A percentile compares a stretch with the other conserved stretches of the same genome.
phyloP scores from a whole-genome alignment of 2,329 filamentous ascomycete genomes.

The Hypomyces rosellus region DNA sequence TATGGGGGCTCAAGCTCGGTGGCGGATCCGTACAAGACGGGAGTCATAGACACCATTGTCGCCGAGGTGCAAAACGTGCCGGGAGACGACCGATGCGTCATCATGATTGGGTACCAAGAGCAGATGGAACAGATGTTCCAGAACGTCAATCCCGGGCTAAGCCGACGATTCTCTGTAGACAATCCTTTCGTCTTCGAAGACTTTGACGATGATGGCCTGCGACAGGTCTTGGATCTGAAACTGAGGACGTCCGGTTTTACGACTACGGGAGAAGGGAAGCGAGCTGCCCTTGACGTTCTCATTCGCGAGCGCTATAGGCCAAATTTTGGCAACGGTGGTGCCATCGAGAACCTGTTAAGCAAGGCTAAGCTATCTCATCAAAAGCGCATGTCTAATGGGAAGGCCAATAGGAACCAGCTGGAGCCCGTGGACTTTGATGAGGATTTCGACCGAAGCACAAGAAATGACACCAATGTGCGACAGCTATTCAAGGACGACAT shows the following conservation, averaged over 20 bases:
- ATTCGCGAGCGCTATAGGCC: conserved; percentile 54
- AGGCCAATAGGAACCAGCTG: conserved; percentile 51
- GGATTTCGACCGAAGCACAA: conserved; percentile 45
- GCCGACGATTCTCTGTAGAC: conserved; percentile 57
- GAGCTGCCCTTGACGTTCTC: conserved; percentile 54
- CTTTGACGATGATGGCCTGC: conserved; percentile 53
- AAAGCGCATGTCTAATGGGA: conserved; percentile 17
- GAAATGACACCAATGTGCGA: conserved; percentile 35
- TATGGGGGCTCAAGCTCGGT: conserved; percentile 28
- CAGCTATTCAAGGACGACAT: conserved; percentile 53
- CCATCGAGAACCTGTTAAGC: conserved; percentile 61
- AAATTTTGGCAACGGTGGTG: conserved; percentile 70
- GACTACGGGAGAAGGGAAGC: conserved; percentile 45
- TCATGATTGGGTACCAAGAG: conserved; percentile 64
- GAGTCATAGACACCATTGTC: conserved; percentile 68
- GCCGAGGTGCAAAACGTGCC: conserved; percentile 64
- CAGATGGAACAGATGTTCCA: conserved; percentile 67
- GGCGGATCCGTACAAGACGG: conserved; percentile 46
- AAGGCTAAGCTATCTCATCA: conserved; percentile 43
- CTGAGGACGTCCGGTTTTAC: conserved; percentile 49
- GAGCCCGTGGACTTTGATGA: conserved; percentile 72
- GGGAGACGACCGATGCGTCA: conserved; percentile 65
- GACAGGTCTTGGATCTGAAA: conserved; percentile 56
- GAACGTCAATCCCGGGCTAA: conserved; percentile 65
- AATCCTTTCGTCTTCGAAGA: conserved; percentile 64